A percentile compares a stretch with the other conserved stretches of the same genome.
phyloP scores from a whole-genome alignment of 2,329 filamentous ascomycete genomes.

The Paracamarosporium sp. region DNA sequence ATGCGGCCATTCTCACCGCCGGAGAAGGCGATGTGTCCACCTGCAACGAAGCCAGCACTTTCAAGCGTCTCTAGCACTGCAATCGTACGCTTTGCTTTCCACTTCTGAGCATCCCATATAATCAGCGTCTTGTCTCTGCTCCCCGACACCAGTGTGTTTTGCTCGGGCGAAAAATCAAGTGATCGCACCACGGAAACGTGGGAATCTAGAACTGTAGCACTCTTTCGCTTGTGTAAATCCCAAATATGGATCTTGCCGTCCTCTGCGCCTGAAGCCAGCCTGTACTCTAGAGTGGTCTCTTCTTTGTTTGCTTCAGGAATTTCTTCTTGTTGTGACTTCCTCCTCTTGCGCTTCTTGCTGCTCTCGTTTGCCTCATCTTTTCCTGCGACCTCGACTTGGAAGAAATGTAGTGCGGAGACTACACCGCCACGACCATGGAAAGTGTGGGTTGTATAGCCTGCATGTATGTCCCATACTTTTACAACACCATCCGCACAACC shows the following conservation, averaged over 20 bases:
- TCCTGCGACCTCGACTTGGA: conserved; percentile 69
- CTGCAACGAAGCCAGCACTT: conserved; percentile 77
- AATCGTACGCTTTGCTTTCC: conserved; percentile 81
- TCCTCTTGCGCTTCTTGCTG: conserved; percentile 45
- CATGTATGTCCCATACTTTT: conserved; percentile 94
- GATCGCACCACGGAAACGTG: conserved; percentile 95
- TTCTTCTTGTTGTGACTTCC: conserved; percentile 56
- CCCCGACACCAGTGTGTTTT: conserved; percentile 80
- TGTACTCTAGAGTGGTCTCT: conserved; percentile 67
- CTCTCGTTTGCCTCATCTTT: conserved; percentile 52
- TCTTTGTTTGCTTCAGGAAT: conserved; percentile 46
- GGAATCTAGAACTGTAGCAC: conserved; percentile 80
- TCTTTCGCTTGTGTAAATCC: conserved; percentile 85
- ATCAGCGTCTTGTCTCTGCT: conserved; percentile 94
- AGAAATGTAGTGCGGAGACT: conserved; percentile 90
- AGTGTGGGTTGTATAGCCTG: conserved; percentile 91
- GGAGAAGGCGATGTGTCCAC: conserved; percentile 77
- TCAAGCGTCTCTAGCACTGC: conserved; percentile 88
- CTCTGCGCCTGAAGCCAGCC: conserved; percentile 89
- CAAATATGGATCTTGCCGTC: conserved; percentile 92
- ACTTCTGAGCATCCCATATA: conserved; percentile 85
- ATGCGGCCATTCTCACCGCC: conserved; percentile 84
- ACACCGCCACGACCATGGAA: conserved; percentile 93
- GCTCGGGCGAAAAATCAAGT: conserved; percentile 77
- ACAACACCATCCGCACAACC: conserved; percentile 92